Percentiles rank a stretch among this genome's conserved stretches.
Evolutionary conservation across 345 rosid species (phyloP).

Genomic region (Ceriops decandra): DNA sequence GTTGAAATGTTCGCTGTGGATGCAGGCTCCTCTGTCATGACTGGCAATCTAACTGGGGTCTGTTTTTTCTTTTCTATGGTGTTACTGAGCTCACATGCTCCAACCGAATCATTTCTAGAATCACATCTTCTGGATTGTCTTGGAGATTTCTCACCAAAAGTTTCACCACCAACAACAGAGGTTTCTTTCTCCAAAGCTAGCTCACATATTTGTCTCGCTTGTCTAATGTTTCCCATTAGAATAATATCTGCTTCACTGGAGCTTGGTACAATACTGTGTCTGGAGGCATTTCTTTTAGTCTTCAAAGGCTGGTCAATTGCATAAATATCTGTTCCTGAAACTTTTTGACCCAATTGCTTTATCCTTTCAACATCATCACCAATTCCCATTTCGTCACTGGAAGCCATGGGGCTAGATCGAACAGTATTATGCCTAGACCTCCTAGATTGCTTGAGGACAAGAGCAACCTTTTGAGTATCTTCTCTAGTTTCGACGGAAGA

Average conservation of each 20-base stretch:
- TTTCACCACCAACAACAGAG: conserved; percentile 1
- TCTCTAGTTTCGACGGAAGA: conserved; percentile 13
- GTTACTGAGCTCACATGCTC: conserved; percentile 1
- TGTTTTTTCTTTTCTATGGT: conserved; percentile 16
- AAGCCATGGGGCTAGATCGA: conserved; percentile 12
- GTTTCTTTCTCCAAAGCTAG: conserved; percentile 12
- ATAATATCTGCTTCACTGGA: conserved; percentile 5
- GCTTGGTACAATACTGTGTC: conserved; percentile 1
- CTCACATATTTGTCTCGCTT: conserved; percentile 7
- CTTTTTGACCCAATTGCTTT: neutral
- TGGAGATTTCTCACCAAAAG: conserved; percentile 11
- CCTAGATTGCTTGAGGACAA: conserved; percentile 14
- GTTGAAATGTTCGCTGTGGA: neutral
- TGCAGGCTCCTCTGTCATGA: neutral
- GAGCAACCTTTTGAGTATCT: conserved; percentile 13
- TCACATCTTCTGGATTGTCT: conserved; percentile 18
- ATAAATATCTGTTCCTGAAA: neutral
- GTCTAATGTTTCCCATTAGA: conserved; percentile 1
- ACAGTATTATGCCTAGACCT: conserved; percentile 29
- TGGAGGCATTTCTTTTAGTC: conserved; percentile 15
- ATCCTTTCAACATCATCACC: neutral
- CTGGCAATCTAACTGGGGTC: neutral
- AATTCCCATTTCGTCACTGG: neutral
- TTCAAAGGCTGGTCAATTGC: conserved; percentile 5
- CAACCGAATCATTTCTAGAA: conserved; percentile 5